A percentile compares a stretch with the other conserved stretches of the same genome.
Conservation (phyloP, 1,284 basidiomycete species). For the Coriolopsis trogii region DNA sequence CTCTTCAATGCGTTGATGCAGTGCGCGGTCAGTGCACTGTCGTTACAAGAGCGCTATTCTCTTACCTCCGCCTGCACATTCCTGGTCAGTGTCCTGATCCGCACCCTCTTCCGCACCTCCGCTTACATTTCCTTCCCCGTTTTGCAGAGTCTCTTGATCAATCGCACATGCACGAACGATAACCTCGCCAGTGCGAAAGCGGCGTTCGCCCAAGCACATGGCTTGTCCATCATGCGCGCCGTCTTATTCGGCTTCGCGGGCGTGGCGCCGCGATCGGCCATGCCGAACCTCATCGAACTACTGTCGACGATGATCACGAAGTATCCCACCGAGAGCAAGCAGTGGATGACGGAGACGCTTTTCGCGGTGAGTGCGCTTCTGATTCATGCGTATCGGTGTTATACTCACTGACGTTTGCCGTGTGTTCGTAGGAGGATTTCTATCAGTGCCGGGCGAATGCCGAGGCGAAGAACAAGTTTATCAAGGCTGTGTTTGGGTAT, state of each 20-base stretch:
- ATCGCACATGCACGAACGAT: constrained; percentile 58
- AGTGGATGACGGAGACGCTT: constrained; percentile 76
- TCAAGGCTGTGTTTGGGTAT: constrained; percentile 74
- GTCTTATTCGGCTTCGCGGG: constrained; percentile 79
- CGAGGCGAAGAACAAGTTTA: constrained; percentile 78
- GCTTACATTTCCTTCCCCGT: neutral
- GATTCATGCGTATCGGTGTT: neutral
- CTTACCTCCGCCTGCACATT: constrained; percentile 83
- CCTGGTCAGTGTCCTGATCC: constrained; percentile 57
- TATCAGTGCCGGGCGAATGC: constrained; percentile 60
- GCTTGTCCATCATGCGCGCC: constrained; percentile 70
- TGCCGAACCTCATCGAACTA: constrained; percentile 82
- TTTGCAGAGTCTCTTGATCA: constrained; percentile 59
- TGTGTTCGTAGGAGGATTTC: constrained; percentile 56
- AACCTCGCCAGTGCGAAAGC: constrained; percentile 52
- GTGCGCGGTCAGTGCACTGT: constrained; percentile 70
- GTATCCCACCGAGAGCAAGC: constrained; percentile 53
- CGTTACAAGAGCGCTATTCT: constrained; percentile 86
- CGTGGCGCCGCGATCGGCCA: constrained; percentile 80
- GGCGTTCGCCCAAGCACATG: constrained; percentile 61
- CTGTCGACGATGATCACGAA: constrained; percentile 67
- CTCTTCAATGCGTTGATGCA: constrained; percentile 73
- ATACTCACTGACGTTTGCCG: neutral
- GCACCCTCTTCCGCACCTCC: constrained; percentile 3
- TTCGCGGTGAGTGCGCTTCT: constrained; percentile 57